A percentile compares a stretch with the other conserved stretches of the same genome.
Evolutionary conservation across 2,329 filamentous ascomycete genomes (phyloP).

Genomic region (Fonsecaea multimorphosa): DNA sequence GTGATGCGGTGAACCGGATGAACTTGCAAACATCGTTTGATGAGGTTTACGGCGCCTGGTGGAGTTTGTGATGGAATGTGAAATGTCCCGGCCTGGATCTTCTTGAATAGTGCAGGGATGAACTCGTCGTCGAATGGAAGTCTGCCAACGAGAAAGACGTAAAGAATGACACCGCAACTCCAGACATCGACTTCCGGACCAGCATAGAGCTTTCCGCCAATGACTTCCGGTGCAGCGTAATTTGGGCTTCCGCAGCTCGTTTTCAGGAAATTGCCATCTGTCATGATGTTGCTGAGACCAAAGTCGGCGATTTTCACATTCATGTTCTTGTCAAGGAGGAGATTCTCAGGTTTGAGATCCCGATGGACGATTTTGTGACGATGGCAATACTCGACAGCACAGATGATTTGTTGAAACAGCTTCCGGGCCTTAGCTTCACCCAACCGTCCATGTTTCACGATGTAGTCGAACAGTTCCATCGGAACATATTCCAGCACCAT

Average conservation of each 20-base stretch:
- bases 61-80: slow-evolving; percentile 91
- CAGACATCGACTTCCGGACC: slow-evolving; percentile 96
- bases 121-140: slow-evolving; percentile 98
- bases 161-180: slow-evolving; percentile 69
- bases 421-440: slow-evolving; percentile 90
- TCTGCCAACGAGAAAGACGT: slow-evolving; percentile 68
- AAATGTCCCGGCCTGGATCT: slow-evolving; percentile 94
- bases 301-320: slow-evolving; percentile 99
- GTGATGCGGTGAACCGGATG: slow-evolving; percentile 90
- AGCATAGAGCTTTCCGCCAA: slow-evolving; percentile 95
- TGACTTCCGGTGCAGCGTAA: slow-evolving; percentile 96
- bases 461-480: slow-evolving; percentile 96
- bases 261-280: slow-evolving; percentile 97
- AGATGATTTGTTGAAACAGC: slow-evolving; percentile 99
- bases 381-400: slow-evolving; percentile 98
- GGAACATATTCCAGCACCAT: slow-evolving; percentile 99
- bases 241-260: slow-evolving; percentile 98
- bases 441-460: slow-evolving; percentile 91
- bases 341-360: slow-evolving; percentile 95
- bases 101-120: slow-evolving; percentile 95
- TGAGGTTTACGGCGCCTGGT: slow-evolving; percentile 76
- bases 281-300: slow-evolving; percentile 99
- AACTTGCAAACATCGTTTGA: slow-evolving; percentile 86
- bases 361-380: slow-evolving; percentile 98
- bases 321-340: slow-evolving; percentile 90